Conservation (phyloP, 768 basidiomycete species). For the Postia placenta region DNA sequence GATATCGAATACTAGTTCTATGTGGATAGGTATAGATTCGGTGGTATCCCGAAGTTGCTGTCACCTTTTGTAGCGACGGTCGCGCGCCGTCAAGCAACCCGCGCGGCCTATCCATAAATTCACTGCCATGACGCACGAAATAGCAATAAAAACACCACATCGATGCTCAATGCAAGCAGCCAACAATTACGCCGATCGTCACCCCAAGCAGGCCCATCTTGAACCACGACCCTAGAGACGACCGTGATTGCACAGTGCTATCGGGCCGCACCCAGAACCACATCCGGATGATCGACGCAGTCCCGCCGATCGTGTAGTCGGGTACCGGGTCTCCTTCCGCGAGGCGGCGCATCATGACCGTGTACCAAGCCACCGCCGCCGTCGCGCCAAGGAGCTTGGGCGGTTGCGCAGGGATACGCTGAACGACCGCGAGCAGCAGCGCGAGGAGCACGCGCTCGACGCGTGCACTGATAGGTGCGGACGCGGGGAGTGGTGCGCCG, state of each 20-base stretch:
- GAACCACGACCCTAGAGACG: conserved; percentile 5
- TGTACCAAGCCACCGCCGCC: conserved; percentile 60
- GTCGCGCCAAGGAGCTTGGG: conserved; percentile 65
- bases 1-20: conserved; percentile 13
- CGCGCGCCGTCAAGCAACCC: no score
- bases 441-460: conserved; percentile 9
- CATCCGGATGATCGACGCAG: conserved; percentile 12
- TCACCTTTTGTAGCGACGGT: no score
- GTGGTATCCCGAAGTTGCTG: no score
- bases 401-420: conserved; percentile 29
- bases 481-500: background rate
- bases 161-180: no score
- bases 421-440: conserved; percentile 13
- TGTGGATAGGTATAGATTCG: no score
- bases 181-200: conserved; percentile 8
- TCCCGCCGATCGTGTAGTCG: conserved; percentile 17
- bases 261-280: conserved; percentile 18
- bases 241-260: background rate
- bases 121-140: no score
- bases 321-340: conserved; percentile 24
- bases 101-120: no score
- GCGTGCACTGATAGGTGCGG: conserved; percentile 1
- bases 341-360: conserved; percentile 47
- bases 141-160: no score
- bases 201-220: conserved; percentile 9